A percentile compares a stretch with the other conserved stretches of the same genome.
Conservation (phyloP, 768 basidiomycete species). For the Glaciozyma antarctica region DNA sequence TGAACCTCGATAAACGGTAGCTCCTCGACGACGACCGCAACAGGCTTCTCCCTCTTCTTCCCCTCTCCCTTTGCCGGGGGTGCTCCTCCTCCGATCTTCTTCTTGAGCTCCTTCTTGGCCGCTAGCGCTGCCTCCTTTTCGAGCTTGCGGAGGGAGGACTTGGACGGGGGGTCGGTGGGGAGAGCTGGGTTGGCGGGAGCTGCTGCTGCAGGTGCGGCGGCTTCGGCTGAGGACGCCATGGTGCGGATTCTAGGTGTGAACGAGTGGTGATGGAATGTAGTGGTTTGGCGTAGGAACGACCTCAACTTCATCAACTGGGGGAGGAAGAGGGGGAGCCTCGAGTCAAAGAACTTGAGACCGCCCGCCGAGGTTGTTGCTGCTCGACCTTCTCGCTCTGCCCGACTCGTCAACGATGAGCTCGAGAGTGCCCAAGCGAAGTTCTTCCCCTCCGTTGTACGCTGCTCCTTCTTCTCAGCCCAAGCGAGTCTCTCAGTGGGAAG, state of each 20-base stretch:
- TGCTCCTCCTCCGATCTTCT: not conserved
- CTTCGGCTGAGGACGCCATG: not conserved
- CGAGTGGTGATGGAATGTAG: not conserved
- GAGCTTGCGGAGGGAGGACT: conserved; percentile 31
- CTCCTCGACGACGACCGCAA: not conserved
- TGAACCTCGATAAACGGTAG: not conserved
- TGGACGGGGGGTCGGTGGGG: conserved; percentile 7
- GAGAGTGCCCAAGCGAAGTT: not conserved
- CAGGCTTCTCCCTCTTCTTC: not conserved
- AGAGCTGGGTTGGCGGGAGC: not conserved
- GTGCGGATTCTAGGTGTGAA: not conserved
- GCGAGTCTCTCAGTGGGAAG: no score
- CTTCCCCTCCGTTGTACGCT: not conserved
- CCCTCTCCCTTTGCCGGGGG: not conserved
- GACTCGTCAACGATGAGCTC: not conserved
- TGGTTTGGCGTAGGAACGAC: not conserved
- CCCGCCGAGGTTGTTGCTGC: no score
- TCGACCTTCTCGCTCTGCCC: not conserved
- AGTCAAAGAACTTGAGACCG: no score
- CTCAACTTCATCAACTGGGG: not conserved
- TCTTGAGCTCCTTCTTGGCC: conserved; percentile 6
- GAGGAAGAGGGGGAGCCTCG: not conserved
- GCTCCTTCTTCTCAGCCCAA: not conserved
- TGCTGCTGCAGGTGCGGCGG: conserved; percentile 40
- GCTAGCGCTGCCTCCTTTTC: conserved; percentile 31